Conservation (phyloP, 176 grass and related monocot species). For the Oryza glumipatula region DNA sequence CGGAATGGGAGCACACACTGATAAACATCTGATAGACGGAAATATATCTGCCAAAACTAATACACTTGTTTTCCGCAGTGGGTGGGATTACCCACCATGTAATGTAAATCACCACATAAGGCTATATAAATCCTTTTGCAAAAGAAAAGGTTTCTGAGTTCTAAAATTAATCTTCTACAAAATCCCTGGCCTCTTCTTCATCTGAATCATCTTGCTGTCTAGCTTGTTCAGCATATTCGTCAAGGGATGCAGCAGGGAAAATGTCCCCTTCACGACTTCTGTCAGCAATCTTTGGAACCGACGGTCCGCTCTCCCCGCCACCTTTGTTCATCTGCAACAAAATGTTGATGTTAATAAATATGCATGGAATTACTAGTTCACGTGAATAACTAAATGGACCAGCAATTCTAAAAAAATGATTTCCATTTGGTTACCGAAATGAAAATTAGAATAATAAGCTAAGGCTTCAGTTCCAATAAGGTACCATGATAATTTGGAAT, state of each 20-base stretch:
- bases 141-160: neutral
- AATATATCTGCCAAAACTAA: neutral
- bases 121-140: neutral
- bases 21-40: neutral
- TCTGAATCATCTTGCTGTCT: conserved; percentile 51
- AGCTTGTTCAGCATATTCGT: conserved; percentile 67
- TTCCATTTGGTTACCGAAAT: neutral
- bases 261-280: conserved; percentile 75
- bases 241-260: conserved; percentile 60
- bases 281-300: conserved; percentile 73
- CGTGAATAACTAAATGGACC: neutral
- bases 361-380: neutral
- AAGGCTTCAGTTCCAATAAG: neutral
- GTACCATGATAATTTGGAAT: neutral
- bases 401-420: neutral
- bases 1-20: neutral
- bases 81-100: neutral
- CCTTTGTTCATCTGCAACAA: conserved; percentile 75
- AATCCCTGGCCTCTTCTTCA: conserved; percentile 42
- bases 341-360: neutral
- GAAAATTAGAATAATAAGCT: neutral
- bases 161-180: conserved; percentile 46
- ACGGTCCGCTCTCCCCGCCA: conserved; percentile 33
- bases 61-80: neutral
- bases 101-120: conserved; percentile 2